A percentile compares a stretch with the other conserved stretches of the same genome.
phyloP scores from a whole-genome alignment of 495 filamentous ascomycete genomes.

The Penicillium cosmopolitanum region DNA sequence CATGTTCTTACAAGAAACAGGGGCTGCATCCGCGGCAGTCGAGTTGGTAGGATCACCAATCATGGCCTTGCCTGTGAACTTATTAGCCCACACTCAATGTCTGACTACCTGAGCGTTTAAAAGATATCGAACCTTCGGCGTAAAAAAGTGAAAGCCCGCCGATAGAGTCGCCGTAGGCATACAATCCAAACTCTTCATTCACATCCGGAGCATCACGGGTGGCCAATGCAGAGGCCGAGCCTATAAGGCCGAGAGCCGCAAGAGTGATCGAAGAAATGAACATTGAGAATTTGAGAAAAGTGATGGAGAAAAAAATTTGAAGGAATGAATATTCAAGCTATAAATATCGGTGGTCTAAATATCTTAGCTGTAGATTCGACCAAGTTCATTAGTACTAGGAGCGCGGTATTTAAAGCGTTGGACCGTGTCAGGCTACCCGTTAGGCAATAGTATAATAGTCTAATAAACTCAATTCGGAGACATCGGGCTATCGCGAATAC shows the following conservation, averaged over 20 bases:
- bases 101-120: not conserved
- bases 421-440: not conserved
- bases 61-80: slow-evolving; percentile 7
- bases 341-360: too few species aligned
- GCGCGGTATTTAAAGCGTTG: too few species aligned
- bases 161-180: not conserved
- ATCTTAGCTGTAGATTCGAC: too few species aligned
- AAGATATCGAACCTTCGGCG: not conserved
- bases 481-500: not conserved
- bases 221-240: not conserved
- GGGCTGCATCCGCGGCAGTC: slow-evolving; percentile 6
- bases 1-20: slow-evolving; percentile 6
- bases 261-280: not conserved
- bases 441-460: not conserved
- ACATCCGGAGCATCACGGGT: not conserved
- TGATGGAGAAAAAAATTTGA: not conserved
- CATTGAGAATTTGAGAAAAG: not conserved
- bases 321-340: too few species aligned
- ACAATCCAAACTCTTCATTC: not conserved
- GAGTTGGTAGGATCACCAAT: slow-evolving; percentile 12
- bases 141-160: not conserved
- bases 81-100: not conserved
- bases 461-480: not conserved
- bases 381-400: too few species aligned
- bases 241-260: not conserved